These are phyloP conservation scores for Metschnikowia henanensis DNA, from an alignment of 805 yeast genomes.

Conservation along the genomic window DNA sequence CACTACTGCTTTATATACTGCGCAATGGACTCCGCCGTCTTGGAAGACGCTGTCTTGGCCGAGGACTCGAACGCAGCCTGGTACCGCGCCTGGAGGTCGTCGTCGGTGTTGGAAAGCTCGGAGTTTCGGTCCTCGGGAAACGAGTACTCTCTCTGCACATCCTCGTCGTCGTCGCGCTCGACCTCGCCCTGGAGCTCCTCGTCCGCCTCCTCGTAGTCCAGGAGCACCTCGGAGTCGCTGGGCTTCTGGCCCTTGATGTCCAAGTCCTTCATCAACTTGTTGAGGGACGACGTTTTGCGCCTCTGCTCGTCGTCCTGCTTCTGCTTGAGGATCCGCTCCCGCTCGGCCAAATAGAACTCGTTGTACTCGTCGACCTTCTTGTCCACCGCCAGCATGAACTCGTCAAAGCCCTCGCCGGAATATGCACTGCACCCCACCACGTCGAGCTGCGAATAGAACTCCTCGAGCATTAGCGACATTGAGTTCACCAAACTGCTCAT, in stretches of 20 bases:
- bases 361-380: constrained; percentile 86
- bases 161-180: constrained; percentile 46
- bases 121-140: constrained; percentile 67
- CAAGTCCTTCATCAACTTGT: constrained; percentile 80
- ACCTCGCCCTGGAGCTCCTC: constrained; percentile 48
- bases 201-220: constrained; percentile 53
- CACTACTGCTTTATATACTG: constrained; percentile 49
- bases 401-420: constrained; percentile 94
- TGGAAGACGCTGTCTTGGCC: constrained; percentile 59
- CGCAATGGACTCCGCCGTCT: constrained; percentile 73
- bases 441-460: constrained; percentile 89
- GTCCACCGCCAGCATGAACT: constrained; percentile 81
- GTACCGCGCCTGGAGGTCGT: constrained; percentile 64
- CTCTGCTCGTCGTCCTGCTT: constrained; percentile 74
- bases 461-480: constrained; percentile 94
- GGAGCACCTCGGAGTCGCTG: constrained; percentile 47
- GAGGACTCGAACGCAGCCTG: constrained; percentile 68
- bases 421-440: constrained; percentile 90
- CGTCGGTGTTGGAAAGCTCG: constrained; percentile 52
- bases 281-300: constrained; percentile 69
- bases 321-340: constrained; percentile 75
- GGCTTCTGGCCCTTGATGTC: constrained; percentile 51
- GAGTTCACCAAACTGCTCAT: constrained; percentile 94
- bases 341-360: constrained; percentile 77
- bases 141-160: constrained; percentile 60